Evolutionary conservation across 371 early-diverging fungal species (phyloP), one percentile per base, ranked within the genome.

Genomic region (Saksenaea oblongispora): DNA sequence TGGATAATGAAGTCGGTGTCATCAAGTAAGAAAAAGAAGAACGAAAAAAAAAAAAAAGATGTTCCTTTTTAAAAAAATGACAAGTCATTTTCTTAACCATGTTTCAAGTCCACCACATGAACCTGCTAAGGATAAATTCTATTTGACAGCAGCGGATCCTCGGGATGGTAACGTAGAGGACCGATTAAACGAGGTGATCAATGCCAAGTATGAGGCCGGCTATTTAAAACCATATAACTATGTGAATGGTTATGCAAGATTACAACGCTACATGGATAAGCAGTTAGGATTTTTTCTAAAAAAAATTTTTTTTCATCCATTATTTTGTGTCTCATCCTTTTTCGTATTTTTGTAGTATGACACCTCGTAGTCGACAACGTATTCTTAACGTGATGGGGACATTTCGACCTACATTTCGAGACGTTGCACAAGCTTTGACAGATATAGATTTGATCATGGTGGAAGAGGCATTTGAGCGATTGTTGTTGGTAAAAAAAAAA

Each of bases 211-310:
- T 65, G 93, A 95, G 58, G 96, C 96, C 3, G 98, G 98, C 0
- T 84, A 95, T 60, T 79, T 97, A 31, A 94, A 92, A 64, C 98
- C 98, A 1, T 95, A 93, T 84, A 94, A 96, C 75, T 95, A 96
- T 78, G 93, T 93, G 62, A 91, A 85, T 71, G 92, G 93, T 1
- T 97, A 97, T 77, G 84, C 93, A n/a, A 82, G 94, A 26, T 79
- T 97, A 55, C 94, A 93, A 64, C 78, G 80, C 54, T 95, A 93
- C 75, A 95, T 97, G 95, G 96, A 97, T 61, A 82, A 80, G 47
- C 83, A 93, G 90, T 87, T 82, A 73, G 83, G 55, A 37, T 58
- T 15, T 18, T 58, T 34, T 9, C n/a, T 37, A 26, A 42, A 15
- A 10, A 17, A 36, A 15, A 18, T 9, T 37, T 5, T 62, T 17